Conservation (phyloP, 805 yeast species). For the Kluyveromyces dobzhanskii region DNA sequence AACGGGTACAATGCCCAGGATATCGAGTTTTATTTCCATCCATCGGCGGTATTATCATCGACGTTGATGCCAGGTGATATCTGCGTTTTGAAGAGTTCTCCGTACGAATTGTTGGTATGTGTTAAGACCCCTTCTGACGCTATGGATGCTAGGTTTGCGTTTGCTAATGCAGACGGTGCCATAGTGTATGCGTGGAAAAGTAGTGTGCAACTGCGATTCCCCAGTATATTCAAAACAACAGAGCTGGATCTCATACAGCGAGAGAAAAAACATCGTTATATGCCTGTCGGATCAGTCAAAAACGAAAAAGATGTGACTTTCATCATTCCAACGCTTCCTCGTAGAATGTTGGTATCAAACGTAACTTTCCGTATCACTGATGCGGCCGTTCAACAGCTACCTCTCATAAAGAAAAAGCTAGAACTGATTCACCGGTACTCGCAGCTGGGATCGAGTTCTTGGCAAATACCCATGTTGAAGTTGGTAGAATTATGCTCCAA, state of each 20-base stretch:
- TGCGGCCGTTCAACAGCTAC: slow-evolving; percentile 33
- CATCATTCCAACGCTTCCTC: slow-evolving; percentile 28
- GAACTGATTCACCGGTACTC: slow-evolving; percentile 39
- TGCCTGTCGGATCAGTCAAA: slow-evolving; percentile 27
- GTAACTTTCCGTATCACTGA: slow-evolving; percentile 32
- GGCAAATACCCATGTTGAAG: slow-evolving; percentile 32
- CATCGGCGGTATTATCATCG: slow-evolving; percentile 6
- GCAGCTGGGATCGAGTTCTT: slow-evolving; percentile 35
- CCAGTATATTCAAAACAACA: slow-evolving; percentile 27
- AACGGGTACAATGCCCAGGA: background rate
- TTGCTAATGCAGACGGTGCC: slow-evolving; percentile 50
- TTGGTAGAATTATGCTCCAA: slow-evolving; percentile 30
- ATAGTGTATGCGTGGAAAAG: slow-evolving; percentile 40
- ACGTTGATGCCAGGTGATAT: slow-evolving; percentile 50
- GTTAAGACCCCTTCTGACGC: slow-evolving; percentile 43
- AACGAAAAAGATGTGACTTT: slow-evolving; percentile 20
- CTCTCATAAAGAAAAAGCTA: slow-evolving; percentile 34
- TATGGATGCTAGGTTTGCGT: slow-evolving; percentile 47
- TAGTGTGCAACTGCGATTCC: slow-evolving; percentile 44
- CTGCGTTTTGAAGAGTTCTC: slow-evolving; percentile 42
- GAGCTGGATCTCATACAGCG: slow-evolving; percentile 10
- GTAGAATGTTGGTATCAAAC: slow-evolving; percentile 27
- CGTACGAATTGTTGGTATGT: slow-evolving; percentile 44
- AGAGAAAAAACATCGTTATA: slow-evolving; percentile 18
- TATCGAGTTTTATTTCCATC: slow-evolving; percentile 5